Base-by-base conservation (phyloP, 208 protist species). In the Leishmania tropica region DNA sequence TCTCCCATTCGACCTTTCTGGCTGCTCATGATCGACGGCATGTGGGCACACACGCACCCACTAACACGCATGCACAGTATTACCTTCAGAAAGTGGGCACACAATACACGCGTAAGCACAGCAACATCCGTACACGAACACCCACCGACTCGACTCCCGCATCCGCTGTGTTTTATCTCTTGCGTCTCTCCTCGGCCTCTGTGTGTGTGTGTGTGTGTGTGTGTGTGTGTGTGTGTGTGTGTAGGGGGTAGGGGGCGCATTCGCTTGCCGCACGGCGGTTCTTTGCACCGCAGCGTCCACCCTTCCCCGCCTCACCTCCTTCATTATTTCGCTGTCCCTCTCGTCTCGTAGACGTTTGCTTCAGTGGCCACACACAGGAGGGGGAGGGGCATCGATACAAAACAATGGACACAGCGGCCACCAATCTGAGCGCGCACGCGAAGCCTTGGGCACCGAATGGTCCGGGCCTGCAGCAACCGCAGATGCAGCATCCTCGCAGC, bases 391-490 rank as follows among this genome's bases (percentile, higher is more conserved):
- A 28, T 45, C 65, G 37, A 45, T 4, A 71, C 37, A 45, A 47
- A 48, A 7, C 68, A 35, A 88, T 82, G 81, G 68, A 84, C 40
- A 85, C 67, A 54, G 45, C 76, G 37, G 79, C 78, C 17, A 90
- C 89, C 13, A 94, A 89, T 45, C 84, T 92, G 45, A 91, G 82
- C 79, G 85, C 86, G 1, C 73, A 91, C 73, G 90, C 90, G 13
- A 92, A 92, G 80, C 89, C 90, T 37, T 96, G 92, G 92, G 84
- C 85, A 75, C 90, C 92, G 0, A 71, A 78, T 48, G 51, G 56
- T 2, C 70, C 81, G n/a, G 60, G 53, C 58, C 75, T 73, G 54
- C 67, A 85, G 83, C 80, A 78, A 42, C 60, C 53, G 31, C 84
- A 81, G 79, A 75, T 68, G 54, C 72, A 73, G 42, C 84, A 89